These are phyloP conservation scores for Oidium heveae DNA, from an alignment of 2,329 filamentous ascomycete genomes.

Conservation along the genomic window DNA sequence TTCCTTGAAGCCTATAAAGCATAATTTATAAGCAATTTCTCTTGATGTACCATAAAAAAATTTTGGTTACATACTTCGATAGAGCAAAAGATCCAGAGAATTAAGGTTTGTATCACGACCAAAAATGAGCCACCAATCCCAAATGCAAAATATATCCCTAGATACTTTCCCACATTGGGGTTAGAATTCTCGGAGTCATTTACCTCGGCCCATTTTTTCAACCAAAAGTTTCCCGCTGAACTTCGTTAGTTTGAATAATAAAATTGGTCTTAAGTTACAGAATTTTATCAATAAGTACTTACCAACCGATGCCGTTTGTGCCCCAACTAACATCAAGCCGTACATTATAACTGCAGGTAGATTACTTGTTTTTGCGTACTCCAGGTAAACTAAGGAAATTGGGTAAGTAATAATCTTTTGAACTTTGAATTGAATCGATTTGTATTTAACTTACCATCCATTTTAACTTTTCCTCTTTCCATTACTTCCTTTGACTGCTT, in stretches of 20 bases:
- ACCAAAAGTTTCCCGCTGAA: slow-evolving; percentile 60
- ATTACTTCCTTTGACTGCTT: slow-evolving; percentile 69
- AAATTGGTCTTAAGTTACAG: neutral
- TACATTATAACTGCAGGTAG: slow-evolving; percentile 63
- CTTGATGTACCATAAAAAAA: too few species aligned
- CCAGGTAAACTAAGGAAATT: slow-evolving; percentile 40
- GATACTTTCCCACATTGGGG: slow-evolving; percentile 59
- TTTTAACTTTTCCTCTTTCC: slow-evolving; percentile 95
- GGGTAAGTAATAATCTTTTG: slow-evolving; percentile 6
- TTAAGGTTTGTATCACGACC: slow-evolving; percentile 75
- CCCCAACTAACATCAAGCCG: slow-evolving; percentile 45
- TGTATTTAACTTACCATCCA: slow-evolving; percentile 26
- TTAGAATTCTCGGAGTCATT: slow-evolving; percentile 48
- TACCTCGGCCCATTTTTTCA: slow-evolving; percentile 72
- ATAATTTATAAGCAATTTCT: neutral
- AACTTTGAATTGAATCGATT: neutral
- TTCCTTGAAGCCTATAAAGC: slow-evolving; percentile 56
- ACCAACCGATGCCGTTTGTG: slow-evolving; percentile 65
- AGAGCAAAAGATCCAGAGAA: slow-evolving; percentile 98
- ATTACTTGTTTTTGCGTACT: slow-evolving; percentile 92
- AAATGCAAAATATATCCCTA: slow-evolving; percentile 88
- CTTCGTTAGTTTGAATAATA: slow-evolving; percentile 4
- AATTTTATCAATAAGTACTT: slow-evolving; percentile 10
- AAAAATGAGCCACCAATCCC: slow-evolving; percentile 66
- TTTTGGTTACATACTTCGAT: slow-evolving; percentile 45